phyloP scores from a whole-genome alignment of 2,329 filamentous ascomycete species.

The Phyllosticta ampelicida region DNA sequence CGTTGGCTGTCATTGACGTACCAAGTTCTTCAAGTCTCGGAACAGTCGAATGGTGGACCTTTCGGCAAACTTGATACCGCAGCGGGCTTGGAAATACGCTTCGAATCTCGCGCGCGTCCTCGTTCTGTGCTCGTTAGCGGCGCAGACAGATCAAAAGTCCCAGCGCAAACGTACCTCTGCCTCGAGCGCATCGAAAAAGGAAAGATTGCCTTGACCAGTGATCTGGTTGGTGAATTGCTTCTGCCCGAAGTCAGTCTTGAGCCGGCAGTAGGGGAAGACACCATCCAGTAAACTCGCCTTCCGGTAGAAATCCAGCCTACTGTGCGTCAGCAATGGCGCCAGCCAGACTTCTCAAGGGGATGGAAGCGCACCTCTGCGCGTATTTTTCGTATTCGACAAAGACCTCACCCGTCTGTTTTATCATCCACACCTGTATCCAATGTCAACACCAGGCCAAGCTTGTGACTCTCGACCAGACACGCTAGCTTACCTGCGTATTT shows the following conservation, averaged over 20 bases:
- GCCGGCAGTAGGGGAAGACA: neutral
- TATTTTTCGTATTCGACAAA: slow-evolving; percentile 86
- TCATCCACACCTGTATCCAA: slow-evolving; percentile 68
- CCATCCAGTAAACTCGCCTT: slow-evolving; percentile 47
- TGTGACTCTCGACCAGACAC: slow-evolving; percentile 74
- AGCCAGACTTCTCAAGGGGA: slow-evolving; percentile 13
- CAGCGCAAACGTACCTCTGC: slow-evolving; percentile 58
- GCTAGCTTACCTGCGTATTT: slow-evolving; percentile 60
- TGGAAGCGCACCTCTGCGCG: slow-evolving; percentile 57
- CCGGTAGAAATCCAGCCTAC: slow-evolving; percentile 84
- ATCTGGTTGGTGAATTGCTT: slow-evolving; percentile 92
- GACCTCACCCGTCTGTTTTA: slow-evolving; percentile 79
- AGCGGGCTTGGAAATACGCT: slow-evolving; percentile 83
- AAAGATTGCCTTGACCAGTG: slow-evolving; percentile 81
- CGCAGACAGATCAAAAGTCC: neutral
- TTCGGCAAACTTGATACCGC: slow-evolving; percentile 80
- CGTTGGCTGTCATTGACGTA: slow-evolving; percentile 30
- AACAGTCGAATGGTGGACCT: slow-evolving; percentile 82
- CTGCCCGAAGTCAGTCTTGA: slow-evolving; percentile 31
- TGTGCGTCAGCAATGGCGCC: neutral
- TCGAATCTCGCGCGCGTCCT: slow-evolving; percentile 78
- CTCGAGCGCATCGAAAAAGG: slow-evolving; percentile 83
- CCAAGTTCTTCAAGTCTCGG: slow-evolving; percentile 77
- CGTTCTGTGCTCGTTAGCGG: slow-evolving; percentile 27
- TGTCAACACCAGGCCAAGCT: slow-evolving; percentile 11